phyloP scores from a whole-genome alignment of 495 filamentous ascomycete species.

The Tuber calosporum region DNA sequence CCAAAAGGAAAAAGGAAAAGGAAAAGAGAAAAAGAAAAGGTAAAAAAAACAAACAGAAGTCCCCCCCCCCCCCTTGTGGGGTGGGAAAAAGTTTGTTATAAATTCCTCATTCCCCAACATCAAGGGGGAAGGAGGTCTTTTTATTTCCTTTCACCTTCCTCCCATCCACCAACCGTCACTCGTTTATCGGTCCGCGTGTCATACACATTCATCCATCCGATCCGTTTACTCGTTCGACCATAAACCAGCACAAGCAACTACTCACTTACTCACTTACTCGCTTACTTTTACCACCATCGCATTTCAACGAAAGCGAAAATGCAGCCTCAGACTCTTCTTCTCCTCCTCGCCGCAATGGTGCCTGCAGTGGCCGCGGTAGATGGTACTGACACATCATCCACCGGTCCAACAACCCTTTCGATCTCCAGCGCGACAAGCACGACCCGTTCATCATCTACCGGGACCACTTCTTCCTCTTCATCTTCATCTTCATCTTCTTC shows the following conservation, averaged over 20 bases:
- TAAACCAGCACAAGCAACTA: background rate
- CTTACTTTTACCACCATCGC: too few relatives aligned
- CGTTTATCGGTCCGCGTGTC: conserved; percentile 10
- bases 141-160: background rate
- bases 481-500: background rate
- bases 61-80: too few relatives aligned
- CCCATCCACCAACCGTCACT: conserved; percentile 19
- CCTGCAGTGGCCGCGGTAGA: conserved; percentile 45
- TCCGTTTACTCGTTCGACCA: background rate
- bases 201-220: background rate
- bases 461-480: background rate
- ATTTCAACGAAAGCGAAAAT: too few relatives aligned
- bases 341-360: conserved; percentile 21
- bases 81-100: conserved; percentile 4
- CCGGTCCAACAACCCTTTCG: background rate
- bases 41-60: background rate
- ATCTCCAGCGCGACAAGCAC: background rate
- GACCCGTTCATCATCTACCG: background rate
- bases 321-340: conserved; percentile 27
- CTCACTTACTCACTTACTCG: background rate
- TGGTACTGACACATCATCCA: conserved; percentile 44
- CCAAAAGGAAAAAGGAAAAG: background rate
- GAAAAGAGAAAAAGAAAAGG: background rate
- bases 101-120: conserved; percentile 10
- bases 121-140: background rate